phyloP scores from a whole-genome alignment of 306 rosid genomes.

The Dryas drummondii region DNA sequence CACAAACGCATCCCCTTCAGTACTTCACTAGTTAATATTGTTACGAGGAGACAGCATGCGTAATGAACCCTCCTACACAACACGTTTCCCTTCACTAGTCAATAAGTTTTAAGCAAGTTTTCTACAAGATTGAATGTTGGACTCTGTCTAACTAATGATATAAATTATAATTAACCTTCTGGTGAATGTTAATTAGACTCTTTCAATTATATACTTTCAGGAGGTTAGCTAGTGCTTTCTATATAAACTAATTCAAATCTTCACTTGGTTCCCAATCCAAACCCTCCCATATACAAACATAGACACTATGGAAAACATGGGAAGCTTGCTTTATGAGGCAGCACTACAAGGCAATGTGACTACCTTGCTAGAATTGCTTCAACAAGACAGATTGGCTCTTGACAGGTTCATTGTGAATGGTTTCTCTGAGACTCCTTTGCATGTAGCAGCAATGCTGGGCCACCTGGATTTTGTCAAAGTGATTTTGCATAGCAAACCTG shows the following conservation, averaged over 20 bases:
- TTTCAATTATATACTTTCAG: too few relatives aligned
- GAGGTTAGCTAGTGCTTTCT: not conserved
- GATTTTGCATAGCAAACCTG: slow-evolving; percentile 19
- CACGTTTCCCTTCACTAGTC: too few relatives aligned
- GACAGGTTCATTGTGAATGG: slow-evolving; percentile 7
- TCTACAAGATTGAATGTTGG: too few relatives aligned
- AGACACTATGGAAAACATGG: slow-evolving; percentile 3
- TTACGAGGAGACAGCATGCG: too few relatives aligned
- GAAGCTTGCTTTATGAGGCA: slow-evolving; percentile 20
- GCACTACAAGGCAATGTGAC: slow-evolving; percentile 19
- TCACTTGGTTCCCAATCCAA: too few relatives aligned
- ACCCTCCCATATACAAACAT: not conserved
- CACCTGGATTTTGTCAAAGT: slow-evolving; percentile 19
- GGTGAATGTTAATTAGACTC: too few relatives aligned
- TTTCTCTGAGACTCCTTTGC: slow-evolving; percentile 25
- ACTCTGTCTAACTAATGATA: too few relatives aligned
- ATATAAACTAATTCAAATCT: not conserved
- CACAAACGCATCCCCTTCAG: too few relatives aligned
- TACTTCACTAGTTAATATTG: too few relatives aligned
- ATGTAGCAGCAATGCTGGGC: slow-evolving; percentile 24
- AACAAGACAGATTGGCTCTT: slow-evolving; percentile 26
- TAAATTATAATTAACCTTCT: too few relatives aligned
- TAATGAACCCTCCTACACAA: too few relatives aligned
- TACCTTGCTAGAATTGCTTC: slow-evolving; percentile 19
- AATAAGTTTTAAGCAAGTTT: too few relatives aligned